Percentiles rank a stretch among this genome's conserved stretches.
phyloP scores from a whole-genome alignment of 2,329 filamentous ascomycete genomes.

The Fusarium illudens region DNA sequence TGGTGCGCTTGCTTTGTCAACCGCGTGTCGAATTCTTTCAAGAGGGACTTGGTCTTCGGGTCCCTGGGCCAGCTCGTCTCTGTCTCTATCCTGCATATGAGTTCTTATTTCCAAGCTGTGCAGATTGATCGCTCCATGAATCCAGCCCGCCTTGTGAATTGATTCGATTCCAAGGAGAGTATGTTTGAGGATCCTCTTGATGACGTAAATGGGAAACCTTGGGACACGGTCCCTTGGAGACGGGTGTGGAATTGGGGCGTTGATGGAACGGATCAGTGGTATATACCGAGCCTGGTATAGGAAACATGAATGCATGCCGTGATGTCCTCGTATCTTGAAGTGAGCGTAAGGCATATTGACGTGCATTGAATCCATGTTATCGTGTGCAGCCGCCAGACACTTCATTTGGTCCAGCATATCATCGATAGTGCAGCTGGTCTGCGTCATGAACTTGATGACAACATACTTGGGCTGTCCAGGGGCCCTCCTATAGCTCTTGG shows the following conservation, averaged over 20 bases:
- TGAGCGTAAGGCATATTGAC: neutral
- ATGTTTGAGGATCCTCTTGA: conserved; percentile 12
- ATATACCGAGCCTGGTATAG: neutral
- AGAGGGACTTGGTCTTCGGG: neutral
- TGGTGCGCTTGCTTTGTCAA: neutral
- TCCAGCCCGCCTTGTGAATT: neutral
- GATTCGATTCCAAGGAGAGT: neutral
- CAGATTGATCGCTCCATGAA: neutral
- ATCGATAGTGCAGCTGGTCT: neutral
- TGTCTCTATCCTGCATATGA: neutral
- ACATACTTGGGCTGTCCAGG: neutral
- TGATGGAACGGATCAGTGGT: neutral
- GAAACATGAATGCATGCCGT: neutral
- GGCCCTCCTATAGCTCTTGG: neutral
- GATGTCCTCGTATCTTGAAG: neutral
- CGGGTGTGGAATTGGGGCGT: neutral
- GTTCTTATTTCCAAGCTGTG: neutral
- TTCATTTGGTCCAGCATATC: neutral
- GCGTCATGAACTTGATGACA: neutral
- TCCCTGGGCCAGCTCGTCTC: neutral
- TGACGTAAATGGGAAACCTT: neutral
- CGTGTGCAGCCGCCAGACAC: neutral
- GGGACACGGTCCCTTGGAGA: neutral
- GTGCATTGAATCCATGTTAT: neutral
- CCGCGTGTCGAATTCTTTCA: neutral